phyloP scores from a whole-genome alignment of 306 rosid species.

The Neltuma alba region DNA sequence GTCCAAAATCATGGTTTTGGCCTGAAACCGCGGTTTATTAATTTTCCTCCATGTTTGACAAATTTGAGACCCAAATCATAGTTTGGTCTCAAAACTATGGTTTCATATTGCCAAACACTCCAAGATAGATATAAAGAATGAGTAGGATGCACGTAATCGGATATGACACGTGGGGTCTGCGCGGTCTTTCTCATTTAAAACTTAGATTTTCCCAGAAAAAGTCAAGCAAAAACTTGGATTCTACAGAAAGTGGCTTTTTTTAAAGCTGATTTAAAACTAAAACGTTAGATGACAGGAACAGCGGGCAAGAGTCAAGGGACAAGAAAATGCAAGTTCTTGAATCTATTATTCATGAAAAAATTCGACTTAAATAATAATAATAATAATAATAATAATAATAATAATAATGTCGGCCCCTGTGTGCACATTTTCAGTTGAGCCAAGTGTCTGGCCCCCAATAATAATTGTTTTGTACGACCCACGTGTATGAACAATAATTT shows the following conservation, averaged over 20 bases:
- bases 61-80: too few species aligned
- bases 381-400: too few species aligned
- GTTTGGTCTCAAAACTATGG: too few species aligned
- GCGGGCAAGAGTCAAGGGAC: background rate
- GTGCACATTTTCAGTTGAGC: background rate
- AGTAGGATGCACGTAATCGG: too few species aligned
- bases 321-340: too few species aligned
- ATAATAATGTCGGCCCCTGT: background rate
- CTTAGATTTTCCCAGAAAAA: background rate
- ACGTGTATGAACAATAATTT: background rate
- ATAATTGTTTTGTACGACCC: background rate
- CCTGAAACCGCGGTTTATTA: too few species aligned
- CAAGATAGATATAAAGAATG: too few species aligned
- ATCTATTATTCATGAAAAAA: background rate
- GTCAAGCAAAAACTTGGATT: background rate
- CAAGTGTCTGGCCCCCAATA: background rate
- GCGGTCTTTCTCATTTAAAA: background rate
- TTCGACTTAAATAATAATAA: background rate
- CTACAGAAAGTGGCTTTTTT: background rate
- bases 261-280: background rate
- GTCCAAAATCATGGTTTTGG: too few species aligned
- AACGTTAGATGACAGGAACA: too few species aligned
- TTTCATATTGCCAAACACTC: too few species aligned
- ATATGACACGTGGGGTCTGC: background rate
- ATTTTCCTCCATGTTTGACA: too few species aligned